phyloP scores from a whole-genome alignment of 208 protist genomes.

The Leishmania turanica region DNA sequence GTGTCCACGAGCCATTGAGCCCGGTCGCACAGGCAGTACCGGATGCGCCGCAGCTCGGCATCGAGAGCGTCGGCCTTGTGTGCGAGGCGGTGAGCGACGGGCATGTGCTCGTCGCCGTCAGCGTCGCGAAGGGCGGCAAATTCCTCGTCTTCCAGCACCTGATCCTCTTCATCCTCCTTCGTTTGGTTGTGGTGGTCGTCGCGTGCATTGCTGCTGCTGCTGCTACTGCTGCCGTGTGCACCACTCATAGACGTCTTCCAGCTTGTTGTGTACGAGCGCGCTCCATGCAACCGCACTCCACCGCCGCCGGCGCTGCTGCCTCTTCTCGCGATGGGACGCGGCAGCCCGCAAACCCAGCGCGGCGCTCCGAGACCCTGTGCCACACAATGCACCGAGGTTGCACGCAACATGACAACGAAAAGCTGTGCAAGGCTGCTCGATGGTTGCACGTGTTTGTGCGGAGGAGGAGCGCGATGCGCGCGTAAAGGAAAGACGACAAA shows the following conservation, averaged over 20 bases:
- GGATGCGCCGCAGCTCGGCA: constrained; percentile 59
- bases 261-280: neutral
- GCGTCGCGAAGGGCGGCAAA: constrained; percentile 46
- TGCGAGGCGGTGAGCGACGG: constrained; percentile 47
- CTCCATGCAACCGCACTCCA: constrained; percentile 1
- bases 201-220: neutral
- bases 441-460: neutral
- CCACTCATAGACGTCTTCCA: neutral
- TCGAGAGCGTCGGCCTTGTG: constrained; percentile 67
- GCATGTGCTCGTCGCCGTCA: constrained; percentile 52
- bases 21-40: constrained; percentile 55
- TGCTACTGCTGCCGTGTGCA: neutral
- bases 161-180: constrained; percentile 52
- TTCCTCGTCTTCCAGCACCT: constrained; percentile 77
- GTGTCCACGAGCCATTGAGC: constrained; percentile 67
- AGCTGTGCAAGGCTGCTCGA: neutral
- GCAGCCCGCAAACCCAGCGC: neutral
- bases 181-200: constrained; percentile 10
- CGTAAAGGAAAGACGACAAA: neutral
- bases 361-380: neutral
- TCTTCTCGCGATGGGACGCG: neutral
- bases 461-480: neutral
- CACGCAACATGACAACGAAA: constrained; percentile 1
- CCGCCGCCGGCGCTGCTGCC: neutral
- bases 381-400: neutral